Evolutionary conservation across 2,329 filamentous ascomycete species (phyloP), one percentile per base, ranked within the genome.

Genomic region (Bipolaris cookei): DNA sequence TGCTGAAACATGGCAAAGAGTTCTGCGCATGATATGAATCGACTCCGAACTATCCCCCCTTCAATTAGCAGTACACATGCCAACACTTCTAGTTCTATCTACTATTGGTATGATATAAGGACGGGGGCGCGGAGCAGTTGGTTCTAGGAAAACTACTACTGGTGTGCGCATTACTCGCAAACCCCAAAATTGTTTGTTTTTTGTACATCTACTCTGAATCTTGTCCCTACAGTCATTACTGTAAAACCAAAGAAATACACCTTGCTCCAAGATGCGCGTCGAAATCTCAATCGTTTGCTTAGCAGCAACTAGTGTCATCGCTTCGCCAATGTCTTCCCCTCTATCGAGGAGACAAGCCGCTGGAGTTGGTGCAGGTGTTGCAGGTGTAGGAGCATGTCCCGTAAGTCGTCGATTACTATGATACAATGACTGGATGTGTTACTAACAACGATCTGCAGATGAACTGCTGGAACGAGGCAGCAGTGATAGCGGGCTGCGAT

Each of bases 391-490:
- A 25, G 37, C 54, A 52, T 74, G 72, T 58, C 62, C 70, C 14
- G 71, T 74, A 67, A 43, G 44, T 13, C 14, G n/a, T 38, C 28
- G 10, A 14, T 45, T 18, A 11, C 14, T 28, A 30, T 30, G 25
- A 39, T 25, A 16, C 13, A 30, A 38, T n/a, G 14, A 28, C 20
- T 28, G 18, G 13, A 25, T n/a, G 6, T 18, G 21, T 61, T 68
- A 28, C 64, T 45, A 2, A 35, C 10, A 10, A 6, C 8, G 2
- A 5, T n/a, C 8, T 10, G 28, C 42, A 75, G 73, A 60, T 59
- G 51, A 63, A 71, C 30, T 76, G 73, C 55, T 76, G 72, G 72
- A 73, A 75, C 38, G 67, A 73, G 56, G 66, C 65, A 4, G 72
- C 67, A 18, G 65, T 50, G 28, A 45, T 59, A 34, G 69, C 67